Conservation (phyloP, 1,284 basidiomycete genomes). For the Pisolithus thermaeus region DNA sequence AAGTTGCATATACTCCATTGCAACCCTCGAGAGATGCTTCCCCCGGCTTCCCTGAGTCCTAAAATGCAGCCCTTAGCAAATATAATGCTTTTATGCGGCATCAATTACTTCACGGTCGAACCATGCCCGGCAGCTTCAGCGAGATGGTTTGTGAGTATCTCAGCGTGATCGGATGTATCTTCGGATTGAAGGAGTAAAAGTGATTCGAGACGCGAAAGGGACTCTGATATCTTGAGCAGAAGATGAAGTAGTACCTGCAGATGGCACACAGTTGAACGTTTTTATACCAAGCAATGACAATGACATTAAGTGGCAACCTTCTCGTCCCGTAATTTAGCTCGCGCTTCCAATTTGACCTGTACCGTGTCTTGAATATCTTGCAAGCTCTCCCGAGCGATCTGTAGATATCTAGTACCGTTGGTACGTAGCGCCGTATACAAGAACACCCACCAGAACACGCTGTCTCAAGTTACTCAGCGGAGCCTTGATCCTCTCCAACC, state of each 20-base stretch:
- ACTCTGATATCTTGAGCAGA: slow-evolving; percentile 85
- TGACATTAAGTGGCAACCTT: slow-evolving; percentile 47
- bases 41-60: slow-evolving; percentile 62
- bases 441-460: slow-evolving; percentile 59
- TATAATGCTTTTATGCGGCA: not conserved
- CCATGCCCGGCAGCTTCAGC: slow-evolving; percentile 15
- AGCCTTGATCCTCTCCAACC: slow-evolving; percentile 59
- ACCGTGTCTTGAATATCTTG: slow-evolving; percentile 67
- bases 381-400: slow-evolving; percentile 64
- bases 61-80: slow-evolving; percentile 3
- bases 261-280: slow-evolving; percentile 1
- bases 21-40: slow-evolving; percentile 82
- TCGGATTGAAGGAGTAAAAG: slow-evolving; percentile 56
- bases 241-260: slow-evolving; percentile 75
- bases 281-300: not conserved
- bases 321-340: slow-evolving; percentile 74
- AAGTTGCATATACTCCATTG: slow-evolving; percentile 89
- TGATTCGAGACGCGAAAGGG: slow-evolving; percentile 75
- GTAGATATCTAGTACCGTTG: slow-evolving; percentile 1
- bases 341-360: slow-evolving; percentile 68
- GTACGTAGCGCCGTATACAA: not conserved
- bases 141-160: slow-evolving; percentile 21
- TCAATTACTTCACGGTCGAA: slow-evolving; percentile 20
- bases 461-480: slow-evolving; percentile 62
- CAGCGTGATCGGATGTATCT: slow-evolving; percentile 6